Percentiles rank a stretch among this genome's conserved stretches.
phyloP scores from a whole-genome alignment of 2,329 filamentous ascomycete genomes.

The Penicillium sumatraense region DNA sequence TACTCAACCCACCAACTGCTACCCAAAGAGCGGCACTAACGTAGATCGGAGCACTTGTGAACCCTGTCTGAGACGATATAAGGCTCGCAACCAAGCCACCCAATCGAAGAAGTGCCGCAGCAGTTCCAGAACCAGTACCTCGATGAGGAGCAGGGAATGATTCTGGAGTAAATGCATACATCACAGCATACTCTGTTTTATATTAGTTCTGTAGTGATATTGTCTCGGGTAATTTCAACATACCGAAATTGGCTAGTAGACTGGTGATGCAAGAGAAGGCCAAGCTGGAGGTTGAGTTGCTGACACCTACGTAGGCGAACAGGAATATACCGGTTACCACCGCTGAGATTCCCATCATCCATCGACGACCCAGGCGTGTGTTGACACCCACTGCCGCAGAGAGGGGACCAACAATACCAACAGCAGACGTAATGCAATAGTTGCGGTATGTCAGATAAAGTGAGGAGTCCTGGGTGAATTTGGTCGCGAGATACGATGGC shows the following conservation, averaged over 20 bases:
- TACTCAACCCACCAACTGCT: conserved; percentile 45
- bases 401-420: conserved; percentile 48
- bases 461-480: conserved; percentile 34
- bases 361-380: conserved; percentile 47
- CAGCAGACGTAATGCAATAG: conserved; percentile 39
- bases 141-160: conserved; percentile 34
- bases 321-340: conserved; percentile 53
- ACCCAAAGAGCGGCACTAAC: conserved; percentile 53
- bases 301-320: conserved; percentile 51
- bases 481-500: conserved; percentile 50
- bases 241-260: conserved; percentile 48
- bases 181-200: conserved; percentile 35
- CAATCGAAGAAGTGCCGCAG: conserved; percentile 35
- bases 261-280: conserved; percentile 48
- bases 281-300: conserved; percentile 39
- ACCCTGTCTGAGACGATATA: conserved; percentile 50
- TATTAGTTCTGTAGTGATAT: background rate
- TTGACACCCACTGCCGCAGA: conserved; percentile 49
- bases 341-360: conserved; percentile 52
- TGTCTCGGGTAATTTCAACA: background rate
- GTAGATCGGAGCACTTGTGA: conserved; percentile 51
- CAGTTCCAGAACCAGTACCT: conserved; percentile 34
- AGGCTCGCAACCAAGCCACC: conserved; percentile 48
- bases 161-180: conserved; percentile 35
- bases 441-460: conserved; percentile 29